Base-by-base conservation (phyloP, 2,329 filamentous ascomycete genomes). In the Colletotrichum abscissum region DNA sequence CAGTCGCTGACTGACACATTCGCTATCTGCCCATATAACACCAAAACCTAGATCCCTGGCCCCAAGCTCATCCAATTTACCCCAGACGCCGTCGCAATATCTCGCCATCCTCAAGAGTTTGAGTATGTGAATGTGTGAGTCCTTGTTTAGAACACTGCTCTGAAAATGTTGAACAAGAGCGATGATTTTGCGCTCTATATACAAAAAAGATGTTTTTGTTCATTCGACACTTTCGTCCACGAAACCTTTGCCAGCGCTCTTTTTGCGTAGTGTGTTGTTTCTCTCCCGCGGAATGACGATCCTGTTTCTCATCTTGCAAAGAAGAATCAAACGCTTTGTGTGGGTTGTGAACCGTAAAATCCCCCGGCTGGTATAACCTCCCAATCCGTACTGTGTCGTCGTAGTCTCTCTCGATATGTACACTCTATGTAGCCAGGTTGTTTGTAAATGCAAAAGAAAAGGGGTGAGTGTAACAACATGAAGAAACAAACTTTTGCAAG, bases 361-460 rank as follows among this genome's bases (percentile, higher is more conserved):
- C 59, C 70, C 14, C 52, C 49, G 26, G 54, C 55, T 73, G 70
- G 70, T 70, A 73, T 73, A 70, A 70, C 60, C 19, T 73, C 60
- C 46, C 56, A 72, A 64, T 63, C 65, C 69, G 52, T 69, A 33
- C 66, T 72, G 58, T 72, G 42, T 30, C 65, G 58, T 69, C 26
- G 46, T 54, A 28, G 54, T 57, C 28, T 42, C 33, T 42, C 38
- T 63, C 52, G 60, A 38, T 73, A 73, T 73, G 66, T 73, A 73
- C 70, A 70, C 60, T 73, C 67, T 65, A 70, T 38, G 35, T 30
- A 65, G 42, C 42, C 19, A 49, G 26, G 22, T 38, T 19, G 38
- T 56, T 65, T 65, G 63, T 56, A 65, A 56, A 57, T 65, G 63
- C 52, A 42, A n/a, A 22, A 46, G 22, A 28, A 26, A 65, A 54